Evolutionary conservation across 176 grass and related monocot species (phyloP).

Genomic region (Pontederia paniculata): DNA sequence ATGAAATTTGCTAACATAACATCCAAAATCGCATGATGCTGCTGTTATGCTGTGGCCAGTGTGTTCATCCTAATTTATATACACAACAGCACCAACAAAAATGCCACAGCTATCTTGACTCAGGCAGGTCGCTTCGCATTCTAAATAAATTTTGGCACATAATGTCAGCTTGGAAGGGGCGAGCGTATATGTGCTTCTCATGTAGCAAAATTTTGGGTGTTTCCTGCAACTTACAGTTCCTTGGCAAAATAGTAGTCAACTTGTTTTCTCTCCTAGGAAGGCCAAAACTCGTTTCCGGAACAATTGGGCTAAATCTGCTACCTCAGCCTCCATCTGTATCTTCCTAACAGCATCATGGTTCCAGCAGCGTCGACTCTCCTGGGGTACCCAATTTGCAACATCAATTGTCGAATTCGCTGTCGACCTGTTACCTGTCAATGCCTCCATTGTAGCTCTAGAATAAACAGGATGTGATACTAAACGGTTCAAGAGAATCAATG

Average conservation of each 20-base stretch:
- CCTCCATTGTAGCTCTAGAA: constrained; percentile 61
- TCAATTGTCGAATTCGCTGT: constrained; percentile 56
- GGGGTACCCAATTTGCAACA: constrained; percentile 44
- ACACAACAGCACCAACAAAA: too few species aligned
- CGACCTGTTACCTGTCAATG: constrained; percentile 35
- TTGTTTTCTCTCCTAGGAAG: constrained; percentile 42
- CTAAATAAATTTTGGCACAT: too few species aligned
- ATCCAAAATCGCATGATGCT: too few species aligned
- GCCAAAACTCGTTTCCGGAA: constrained; percentile 48
- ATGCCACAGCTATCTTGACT: too few species aligned
- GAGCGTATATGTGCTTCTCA: too few species aligned
- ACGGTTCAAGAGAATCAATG: constrained; percentile 79
- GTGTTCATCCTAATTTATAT: too few species aligned
- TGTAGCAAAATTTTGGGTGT: too few species aligned
- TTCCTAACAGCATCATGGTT: constrained; percentile 19
- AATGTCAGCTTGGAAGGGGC: too few species aligned
- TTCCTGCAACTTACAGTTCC: too few species aligned
- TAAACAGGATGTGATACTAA: constrained; percentile 56
- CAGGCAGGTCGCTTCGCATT: too few species aligned
- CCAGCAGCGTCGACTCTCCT: constrained; percentile 13
- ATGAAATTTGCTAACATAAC: too few species aligned
- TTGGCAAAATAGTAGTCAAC: neutral
- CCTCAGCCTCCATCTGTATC: constrained; percentile 39
- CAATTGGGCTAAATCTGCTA: constrained; percentile 40
- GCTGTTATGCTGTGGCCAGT: too few species aligned